phyloP scores from a whole-genome alignment of 257 asterid genomes.

The Craterostigma plantagineum region DNA sequence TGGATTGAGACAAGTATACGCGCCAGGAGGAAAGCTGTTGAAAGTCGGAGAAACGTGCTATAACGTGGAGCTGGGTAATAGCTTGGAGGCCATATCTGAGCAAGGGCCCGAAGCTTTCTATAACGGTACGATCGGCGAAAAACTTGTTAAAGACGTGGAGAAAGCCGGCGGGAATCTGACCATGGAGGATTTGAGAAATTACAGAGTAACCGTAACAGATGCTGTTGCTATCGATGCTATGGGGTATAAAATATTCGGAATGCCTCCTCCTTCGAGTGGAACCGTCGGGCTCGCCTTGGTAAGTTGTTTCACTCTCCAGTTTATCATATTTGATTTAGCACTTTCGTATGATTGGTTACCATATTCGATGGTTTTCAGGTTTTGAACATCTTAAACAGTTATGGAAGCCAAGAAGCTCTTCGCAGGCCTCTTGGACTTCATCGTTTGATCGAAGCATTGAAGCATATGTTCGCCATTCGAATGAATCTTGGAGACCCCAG shows the following conservation, averaged over 20 bases:
- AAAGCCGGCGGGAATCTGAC: slow-evolving; percentile 71
- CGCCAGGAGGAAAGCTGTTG: slow-evolving; percentile 53
- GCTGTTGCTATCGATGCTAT: slow-evolving; percentile 38
- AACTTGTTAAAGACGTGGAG: slow-evolving; percentile 40
- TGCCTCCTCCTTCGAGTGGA: slow-evolving; percentile 97
- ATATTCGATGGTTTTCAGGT: slow-evolving; percentile 21
- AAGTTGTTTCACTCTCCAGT: slow-evolving; percentile 7
- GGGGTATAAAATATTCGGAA: slow-evolving; percentile 72
- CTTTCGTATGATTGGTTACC: slow-evolving; percentile 4
- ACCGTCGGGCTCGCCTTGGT: slow-evolving; percentile 75
- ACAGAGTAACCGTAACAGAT: slow-evolving; percentile 28
- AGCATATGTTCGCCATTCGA: slow-evolving; percentile 68
- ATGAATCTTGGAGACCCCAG: slow-evolving; percentile 77
- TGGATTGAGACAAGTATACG: slow-evolving; percentile 44
- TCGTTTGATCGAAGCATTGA: slow-evolving; percentile 66
- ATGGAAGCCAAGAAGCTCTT: slow-evolving; percentile 24
- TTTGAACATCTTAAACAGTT: slow-evolving; percentile 46
- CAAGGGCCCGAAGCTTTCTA: slow-evolving; percentile 65
- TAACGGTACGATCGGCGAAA: slow-evolving; percentile 55
- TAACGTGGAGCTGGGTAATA: slow-evolving; percentile 61
- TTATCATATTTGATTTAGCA: not conserved
- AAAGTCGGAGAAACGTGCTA: slow-evolving; percentile 59
- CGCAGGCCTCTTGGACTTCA: slow-evolving; percentile 63
- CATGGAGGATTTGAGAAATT: slow-evolving; percentile 65
- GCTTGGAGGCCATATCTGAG: slow-evolving; percentile 49